A percentile compares a stretch with the other conserved stretches of the same genome.
phyloP scores from a whole-genome alignment of 345 rosid genomes.

The Pugionium dolabratum region DNA sequence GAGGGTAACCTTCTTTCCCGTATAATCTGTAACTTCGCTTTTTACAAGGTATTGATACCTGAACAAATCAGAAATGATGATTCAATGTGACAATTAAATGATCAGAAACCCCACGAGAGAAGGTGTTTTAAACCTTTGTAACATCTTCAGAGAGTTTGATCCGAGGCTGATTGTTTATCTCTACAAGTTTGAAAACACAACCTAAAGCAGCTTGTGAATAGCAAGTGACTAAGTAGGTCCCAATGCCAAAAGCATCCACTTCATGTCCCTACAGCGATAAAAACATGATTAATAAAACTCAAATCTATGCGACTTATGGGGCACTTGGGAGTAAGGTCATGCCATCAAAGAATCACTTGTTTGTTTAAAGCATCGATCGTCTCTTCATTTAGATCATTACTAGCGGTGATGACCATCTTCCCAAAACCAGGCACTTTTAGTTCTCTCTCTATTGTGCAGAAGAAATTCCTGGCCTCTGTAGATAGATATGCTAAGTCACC shows the following conservation, averaged over 20 bases:
- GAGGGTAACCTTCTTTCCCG: conserved; percentile 82
- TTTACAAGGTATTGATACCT: conserved; percentile 97
- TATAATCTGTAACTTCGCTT: conserved; percentile 73
- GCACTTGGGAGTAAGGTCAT: not conserved
- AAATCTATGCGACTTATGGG: not conserved
- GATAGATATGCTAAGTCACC: too few relatives aligned
- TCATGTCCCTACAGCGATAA: conserved; percentile 69
- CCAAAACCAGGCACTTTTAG: too few relatives aligned
- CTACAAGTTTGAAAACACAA: too few relatives aligned
- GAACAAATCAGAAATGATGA: conserved; percentile 21
- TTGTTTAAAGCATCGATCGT: conserved; percentile 95
- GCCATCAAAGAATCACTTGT: conserved; percentile 61
- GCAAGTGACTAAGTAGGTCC: conserved; percentile 91
- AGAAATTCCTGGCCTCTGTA: too few relatives aligned
- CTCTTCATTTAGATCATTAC: too few relatives aligned
- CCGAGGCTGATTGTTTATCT: conserved; percentile 84
- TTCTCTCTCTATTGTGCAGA: too few relatives aligned
- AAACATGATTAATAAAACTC: not conserved
- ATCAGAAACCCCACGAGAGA: not conserved
- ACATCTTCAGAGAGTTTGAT: conserved; percentile 99
- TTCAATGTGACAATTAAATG: not conserved
- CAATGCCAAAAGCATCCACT: conserved; percentile 87
- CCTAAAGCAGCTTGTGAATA: too few relatives aligned
- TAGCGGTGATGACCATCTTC: too few relatives aligned
- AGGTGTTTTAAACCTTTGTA: conserved; percentile 64